These are phyloP conservation scores for Iris pallida DNA, from an alignment of 116 monocot species.

Conservation along the genomic window DNA sequence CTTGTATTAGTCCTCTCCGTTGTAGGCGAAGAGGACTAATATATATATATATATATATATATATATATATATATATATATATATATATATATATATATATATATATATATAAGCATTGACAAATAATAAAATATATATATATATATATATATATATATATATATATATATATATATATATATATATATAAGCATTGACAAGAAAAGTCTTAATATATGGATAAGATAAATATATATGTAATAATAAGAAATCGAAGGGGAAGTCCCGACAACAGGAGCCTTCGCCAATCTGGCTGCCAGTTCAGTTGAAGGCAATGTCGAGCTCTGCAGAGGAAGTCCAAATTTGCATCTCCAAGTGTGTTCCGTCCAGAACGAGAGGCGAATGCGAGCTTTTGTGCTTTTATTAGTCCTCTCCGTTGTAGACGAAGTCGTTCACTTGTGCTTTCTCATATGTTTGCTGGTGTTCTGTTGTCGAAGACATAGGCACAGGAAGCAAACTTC, in stretches of 20 bases:
- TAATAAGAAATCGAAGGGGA: not conserved
- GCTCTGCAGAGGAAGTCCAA: conserved; percentile 1
- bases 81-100: too few relatives aligned
- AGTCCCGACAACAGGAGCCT: not conserved
- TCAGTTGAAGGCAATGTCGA: not conserved
- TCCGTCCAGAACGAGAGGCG: not conserved
- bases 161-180: too few relatives aligned
- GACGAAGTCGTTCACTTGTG: not conserved
- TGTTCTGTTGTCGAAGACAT: not conserved
- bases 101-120: too few relatives aligned
- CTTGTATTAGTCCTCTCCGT: not conserved
- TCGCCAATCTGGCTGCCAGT: not conserved
- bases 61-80: too few relatives aligned
- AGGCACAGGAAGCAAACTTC: not conserved
- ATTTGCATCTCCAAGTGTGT: not conserved
- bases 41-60: too few relatives aligned
- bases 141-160: too few relatives aligned
- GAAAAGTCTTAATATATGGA: too few relatives aligned
- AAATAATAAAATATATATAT: too few relatives aligned
- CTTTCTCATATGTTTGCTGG: not conserved
- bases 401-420: not conserved
- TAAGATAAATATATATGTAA: too few relatives aligned
- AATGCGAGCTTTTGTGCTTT: too few relatives aligned
- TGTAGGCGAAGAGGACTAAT: too few relatives aligned
- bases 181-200: too few relatives aligned